Evolutionary conservation across 495 filamentous ascomycete species (phyloP).

Genomic region (Hyaloscypha finlandica): DNA sequence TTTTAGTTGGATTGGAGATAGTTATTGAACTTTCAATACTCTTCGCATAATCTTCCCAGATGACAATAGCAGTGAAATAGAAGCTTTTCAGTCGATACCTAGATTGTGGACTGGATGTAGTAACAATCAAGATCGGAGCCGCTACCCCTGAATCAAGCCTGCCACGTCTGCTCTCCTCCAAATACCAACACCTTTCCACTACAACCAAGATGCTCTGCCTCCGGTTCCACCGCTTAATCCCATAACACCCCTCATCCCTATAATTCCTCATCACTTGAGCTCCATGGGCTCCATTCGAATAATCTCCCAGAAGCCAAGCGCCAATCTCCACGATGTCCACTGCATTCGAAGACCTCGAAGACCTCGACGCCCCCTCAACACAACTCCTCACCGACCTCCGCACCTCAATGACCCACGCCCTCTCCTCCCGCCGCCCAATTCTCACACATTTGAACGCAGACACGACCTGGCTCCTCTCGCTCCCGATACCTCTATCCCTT

Average conservation of each 20-base stretch:
- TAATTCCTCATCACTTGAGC: not conserved
- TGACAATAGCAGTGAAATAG: no score
- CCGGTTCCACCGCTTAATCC: not conserved
- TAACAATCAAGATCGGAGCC: not conserved
- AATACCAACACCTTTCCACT: not conserved
- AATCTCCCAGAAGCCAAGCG: not conserved
- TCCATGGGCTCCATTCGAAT: not conserved
- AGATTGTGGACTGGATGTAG: no score
- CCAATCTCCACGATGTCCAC: not conserved
- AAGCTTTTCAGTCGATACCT: no score
- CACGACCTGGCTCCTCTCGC: slow-evolving; percentile 57
- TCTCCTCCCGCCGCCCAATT: slow-evolving; percentile 45
- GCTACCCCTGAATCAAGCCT: not conserved
- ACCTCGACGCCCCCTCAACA: not conserved
- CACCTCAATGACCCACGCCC: slow-evolving; percentile 26
- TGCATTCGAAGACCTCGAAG: not conserved
- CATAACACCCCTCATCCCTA: not conserved
- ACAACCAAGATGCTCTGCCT: slow-evolving; percentile 24
- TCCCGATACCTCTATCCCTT: slow-evolving; percentile 46
- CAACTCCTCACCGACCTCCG: slow-evolving; percentile 20
- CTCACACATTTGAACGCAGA: slow-evolving; percentile 61
- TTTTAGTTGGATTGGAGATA: no score
- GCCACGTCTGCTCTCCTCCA: not conserved
- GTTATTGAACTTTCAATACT: no score
- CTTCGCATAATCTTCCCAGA: no score